These are phyloP conservation scores for Tetracentron sinense DNA, from an alignment of 164 flowering plant species.

Conservation along the genomic window DNA sequence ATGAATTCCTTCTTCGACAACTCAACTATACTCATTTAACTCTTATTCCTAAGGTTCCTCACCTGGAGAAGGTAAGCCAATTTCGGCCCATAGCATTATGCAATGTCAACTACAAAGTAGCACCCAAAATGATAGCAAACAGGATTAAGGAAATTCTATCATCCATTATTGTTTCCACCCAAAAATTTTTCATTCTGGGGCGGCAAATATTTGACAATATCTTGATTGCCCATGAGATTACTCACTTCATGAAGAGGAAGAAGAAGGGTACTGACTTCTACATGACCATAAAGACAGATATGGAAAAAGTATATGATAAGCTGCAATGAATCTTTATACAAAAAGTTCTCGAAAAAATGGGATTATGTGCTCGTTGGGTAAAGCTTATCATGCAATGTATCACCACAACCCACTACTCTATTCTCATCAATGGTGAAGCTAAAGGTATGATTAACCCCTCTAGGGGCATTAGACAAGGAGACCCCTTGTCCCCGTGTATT, in stretches of 20 bases:
- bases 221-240: background rate
- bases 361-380: background rate
- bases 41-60: no score
- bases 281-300: background rate
- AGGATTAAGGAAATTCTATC: no score
- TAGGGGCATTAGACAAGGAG: constrained; percentile 1
- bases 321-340: background rate
- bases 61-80: no score
- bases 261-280: background rate
- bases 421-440: background rate
- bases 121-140: background rate
- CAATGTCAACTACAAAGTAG: background rate
- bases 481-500: background rate
- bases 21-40: background rate
- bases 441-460: background rate
- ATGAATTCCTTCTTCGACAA: background rate
- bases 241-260: background rate
- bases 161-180: background rate
- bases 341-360: background rate
- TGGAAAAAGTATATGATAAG: background rate
- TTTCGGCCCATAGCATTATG: background rate
- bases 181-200: background rate
- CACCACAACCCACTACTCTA: background rate
- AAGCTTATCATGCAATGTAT: background rate
- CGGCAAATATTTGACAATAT: background rate